Percentiles rank a stretch among this genome's conserved stretches.
Evolutionary conservation across 768 basidiomycete species (phyloP).

Genomic region (Candolleomyces efflorescens): DNA sequence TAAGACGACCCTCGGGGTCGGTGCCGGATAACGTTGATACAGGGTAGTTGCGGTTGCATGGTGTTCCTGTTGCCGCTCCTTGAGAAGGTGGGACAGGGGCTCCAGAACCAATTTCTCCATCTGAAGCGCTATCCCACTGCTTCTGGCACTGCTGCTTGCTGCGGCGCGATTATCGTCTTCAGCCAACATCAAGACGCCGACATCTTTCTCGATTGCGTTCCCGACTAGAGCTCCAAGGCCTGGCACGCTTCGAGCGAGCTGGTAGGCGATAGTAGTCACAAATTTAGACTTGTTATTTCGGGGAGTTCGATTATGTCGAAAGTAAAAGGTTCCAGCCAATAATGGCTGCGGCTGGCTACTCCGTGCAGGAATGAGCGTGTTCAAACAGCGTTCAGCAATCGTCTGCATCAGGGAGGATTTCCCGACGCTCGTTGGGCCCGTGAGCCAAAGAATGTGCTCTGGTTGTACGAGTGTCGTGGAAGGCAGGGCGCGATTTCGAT

Average conservation of each 20-base stretch:
- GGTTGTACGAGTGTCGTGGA: background rate
- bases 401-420: conserved; percentile 3
- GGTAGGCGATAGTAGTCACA: background rate
- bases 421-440: background rate
- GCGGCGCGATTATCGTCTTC: background rate
- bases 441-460: background rate
- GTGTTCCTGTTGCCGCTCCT: background rate
- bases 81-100: background rate
- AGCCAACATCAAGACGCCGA: background rate
- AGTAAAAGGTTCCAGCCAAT: conserved; percentile 1
- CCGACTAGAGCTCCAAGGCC: background rate
- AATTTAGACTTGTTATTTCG: conserved; percentile 3
- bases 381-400: background rate
- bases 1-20: background rate
- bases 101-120: conserved; percentile 1
- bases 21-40: no score
- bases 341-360: background rate
- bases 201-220: background rate
- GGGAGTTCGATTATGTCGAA: background rate
- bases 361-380: background rate
- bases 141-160: background rate
- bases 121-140: background rate
- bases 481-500: background rate
- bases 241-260: background rate
- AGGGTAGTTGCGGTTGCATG: no score